phyloP scores from a whole-genome alignment of 1,284 basidiomycete species.

The Dichomitus squalens region DNA sequence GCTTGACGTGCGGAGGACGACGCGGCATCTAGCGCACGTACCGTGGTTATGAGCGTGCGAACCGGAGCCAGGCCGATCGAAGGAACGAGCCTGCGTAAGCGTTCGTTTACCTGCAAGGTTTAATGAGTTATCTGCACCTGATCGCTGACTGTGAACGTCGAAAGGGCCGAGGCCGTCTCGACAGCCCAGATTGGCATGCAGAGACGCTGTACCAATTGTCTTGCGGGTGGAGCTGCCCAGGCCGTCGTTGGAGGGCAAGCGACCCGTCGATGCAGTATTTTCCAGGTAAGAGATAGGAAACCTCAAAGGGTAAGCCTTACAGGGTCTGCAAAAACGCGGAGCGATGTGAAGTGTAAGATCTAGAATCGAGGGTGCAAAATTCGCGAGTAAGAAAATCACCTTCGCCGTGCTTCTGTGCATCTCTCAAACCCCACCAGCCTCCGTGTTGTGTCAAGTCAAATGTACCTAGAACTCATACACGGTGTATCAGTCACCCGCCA shows the following conservation, averaged over 20 bases:
- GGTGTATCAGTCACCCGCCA: neutral
- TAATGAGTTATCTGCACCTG: neutral
- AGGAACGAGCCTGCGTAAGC: neutral
- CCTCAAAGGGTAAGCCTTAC: neutral
- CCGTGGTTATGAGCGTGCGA: conserved; percentile 13
- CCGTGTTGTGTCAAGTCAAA: neutral
- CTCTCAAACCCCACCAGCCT: neutral
- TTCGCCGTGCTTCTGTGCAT: neutral
- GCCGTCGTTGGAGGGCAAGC: neutral
- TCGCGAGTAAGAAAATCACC: neutral
- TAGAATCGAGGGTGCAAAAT: neutral
- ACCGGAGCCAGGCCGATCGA: neutral
- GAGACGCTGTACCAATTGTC: neutral
- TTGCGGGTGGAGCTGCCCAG: neutral
- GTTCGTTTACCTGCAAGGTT: neutral
- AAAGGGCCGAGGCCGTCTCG: too few species aligned
- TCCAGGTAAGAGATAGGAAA: neutral
- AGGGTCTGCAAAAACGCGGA: neutral
- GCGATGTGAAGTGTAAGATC: neutral
- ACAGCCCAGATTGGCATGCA: too few species aligned
- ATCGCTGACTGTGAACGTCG: too few species aligned
- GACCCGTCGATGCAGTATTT: neutral
- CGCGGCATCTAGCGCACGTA: neutral
- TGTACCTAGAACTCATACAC: neutral
- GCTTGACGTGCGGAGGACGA: too few species aligned